Base-by-base conservation (phyloP, 163 green algal genomes). In the Chlorella variabilis region DNA sequence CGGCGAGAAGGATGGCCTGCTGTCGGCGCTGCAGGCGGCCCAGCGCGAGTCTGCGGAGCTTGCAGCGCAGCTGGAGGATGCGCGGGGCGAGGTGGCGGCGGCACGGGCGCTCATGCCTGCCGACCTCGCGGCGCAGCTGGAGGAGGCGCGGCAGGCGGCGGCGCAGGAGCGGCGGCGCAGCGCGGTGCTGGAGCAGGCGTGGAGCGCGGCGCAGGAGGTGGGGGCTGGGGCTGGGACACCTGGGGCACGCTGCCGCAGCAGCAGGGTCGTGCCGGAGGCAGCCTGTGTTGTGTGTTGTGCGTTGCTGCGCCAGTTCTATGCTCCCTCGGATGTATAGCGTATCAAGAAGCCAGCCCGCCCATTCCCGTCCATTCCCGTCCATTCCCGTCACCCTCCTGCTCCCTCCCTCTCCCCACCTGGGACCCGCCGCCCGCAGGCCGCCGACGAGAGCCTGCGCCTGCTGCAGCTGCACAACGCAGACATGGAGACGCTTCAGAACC, bases 401-500 rank as follows among this genome's bases (percentile, higher is more conserved):
- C n/a, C n/a, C n/a, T n/a, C n/a, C n/a, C n/a, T n/a, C n/a, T n/a
- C n/a, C n/a, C n/a, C n/a, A n/a, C n/a, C n/a, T n/a, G n/a, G n/a
- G n/a, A n/a, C n/a, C n/a, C n/a, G n/a, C n/a, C n/a, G n/a, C n/a
- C 8, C 66, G 33, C 48, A 77, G 70, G 58, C 70, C 1, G 70
- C 70, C 1, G 70, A 77, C 21, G 70, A 77, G 70, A 59, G 70
- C 70, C 36, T 77, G 3, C 70, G 70, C 15, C 48, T 77, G 70
- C 33, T 77, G 70, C 45, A 59, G 45, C 48, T 77, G 21, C 70
- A 77, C 70, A 77, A 77, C 33, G 25, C 70, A 3, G 70, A 77
- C 70, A 38, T 77, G 70, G 70, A 63, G 31, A 59, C 70, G 2
- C 31, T 77, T 2, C 70, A 77, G 48, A 77, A 18, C 31, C 70